Evolutionary conservation across 2,329 filamentous ascomycete species (phyloP).

Genomic region (Calycina herbarum): DNA sequence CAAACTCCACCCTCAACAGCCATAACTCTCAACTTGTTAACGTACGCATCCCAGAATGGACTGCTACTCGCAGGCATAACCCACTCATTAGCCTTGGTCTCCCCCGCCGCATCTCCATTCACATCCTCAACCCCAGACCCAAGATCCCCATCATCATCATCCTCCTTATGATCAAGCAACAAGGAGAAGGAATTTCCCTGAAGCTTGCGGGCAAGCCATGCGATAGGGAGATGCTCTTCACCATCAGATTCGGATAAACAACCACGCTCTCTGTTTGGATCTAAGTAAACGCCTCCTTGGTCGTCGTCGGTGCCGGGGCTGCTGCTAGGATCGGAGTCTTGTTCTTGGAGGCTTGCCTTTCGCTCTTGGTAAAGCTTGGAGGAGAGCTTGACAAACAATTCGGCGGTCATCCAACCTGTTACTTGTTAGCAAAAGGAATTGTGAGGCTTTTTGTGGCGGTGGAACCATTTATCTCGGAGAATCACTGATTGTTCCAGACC

Average conservation of each 20-base stretch:
- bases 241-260: neutral
- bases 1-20: constrained; percentile 13
- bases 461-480: too few species aligned
- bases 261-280: neutral
- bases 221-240: neutral
- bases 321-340: neutral
- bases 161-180: neutral
- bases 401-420: constrained; percentile 45
- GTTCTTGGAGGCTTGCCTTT: constrained; percentile 14
- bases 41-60: constrained; percentile 11
- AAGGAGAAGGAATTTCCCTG: neutral
- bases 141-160: neutral
- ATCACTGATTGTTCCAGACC: too few species aligned
- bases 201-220: constrained; percentile 5
- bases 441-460: too few species aligned
- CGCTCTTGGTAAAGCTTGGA: constrained; percentile 27
- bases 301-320: neutral
- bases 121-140: neutral
- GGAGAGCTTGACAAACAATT: constrained; percentile 41
- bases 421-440: neutral
- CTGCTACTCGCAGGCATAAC: constrained; percentile 7
- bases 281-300: neutral
- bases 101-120: neutral
- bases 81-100: neutral
- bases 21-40: constrained; percentile 13